Evolutionary conservation across 2,329 filamentous ascomycete genomes (phyloP).

Genomic region (Albifimbria verrucaria): DNA sequence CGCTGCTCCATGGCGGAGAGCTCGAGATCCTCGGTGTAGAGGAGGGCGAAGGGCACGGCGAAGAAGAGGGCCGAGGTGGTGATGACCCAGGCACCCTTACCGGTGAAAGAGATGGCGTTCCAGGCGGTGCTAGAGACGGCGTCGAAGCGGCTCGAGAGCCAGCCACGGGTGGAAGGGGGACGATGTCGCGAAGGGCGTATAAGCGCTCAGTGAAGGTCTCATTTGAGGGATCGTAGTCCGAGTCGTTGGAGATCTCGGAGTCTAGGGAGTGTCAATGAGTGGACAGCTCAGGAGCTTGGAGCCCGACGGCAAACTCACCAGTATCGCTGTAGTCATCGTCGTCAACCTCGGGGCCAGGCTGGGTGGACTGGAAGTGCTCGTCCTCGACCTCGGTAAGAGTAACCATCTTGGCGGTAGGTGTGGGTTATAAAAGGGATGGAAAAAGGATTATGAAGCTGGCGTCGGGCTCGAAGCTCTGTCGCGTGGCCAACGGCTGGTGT

Average conservation of each 20-base stretch:
- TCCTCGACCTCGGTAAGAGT: constrained; percentile 96
- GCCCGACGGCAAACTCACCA: constrained; percentile 53
- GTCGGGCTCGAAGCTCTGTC: neutral
- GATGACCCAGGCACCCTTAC: constrained; percentile 87
- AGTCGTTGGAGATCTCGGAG: constrained; percentile 81
- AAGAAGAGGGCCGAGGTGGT: constrained; percentile 86
- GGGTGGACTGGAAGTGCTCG: constrained; percentile 80
- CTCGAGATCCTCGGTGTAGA: constrained; percentile 94
- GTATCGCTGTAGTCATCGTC: constrained; percentile 94
- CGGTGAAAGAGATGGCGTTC: constrained; percentile 65
- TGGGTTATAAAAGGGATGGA: constrained; percentile 2
- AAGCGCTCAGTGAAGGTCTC: constrained; percentile 67
- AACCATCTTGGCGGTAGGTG: constrained; percentile 66
- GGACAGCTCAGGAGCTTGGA: neutral
- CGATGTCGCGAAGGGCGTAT: constrained; percentile 70
- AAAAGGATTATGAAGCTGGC: constrained; percentile 5
- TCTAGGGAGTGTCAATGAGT: constrained; percentile 43
- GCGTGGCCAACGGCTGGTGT: constrained; percentile 4
- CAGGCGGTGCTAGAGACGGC: constrained; percentile 49
- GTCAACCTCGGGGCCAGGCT: constrained; percentile 71
- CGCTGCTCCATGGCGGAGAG: constrained; percentile 97
- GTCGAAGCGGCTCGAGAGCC: constrained; percentile 59
- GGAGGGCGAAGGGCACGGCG: constrained; percentile 89
- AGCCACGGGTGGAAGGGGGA: constrained; percentile 68
- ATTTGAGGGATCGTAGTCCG: constrained; percentile 59